Percentiles rank a stretch among this genome's conserved stretches.
These are phyloP conservation scores for Solanum gracilifrons DNA, from an alignment of 257 asterid species.

Conservation along the genomic window DNA sequence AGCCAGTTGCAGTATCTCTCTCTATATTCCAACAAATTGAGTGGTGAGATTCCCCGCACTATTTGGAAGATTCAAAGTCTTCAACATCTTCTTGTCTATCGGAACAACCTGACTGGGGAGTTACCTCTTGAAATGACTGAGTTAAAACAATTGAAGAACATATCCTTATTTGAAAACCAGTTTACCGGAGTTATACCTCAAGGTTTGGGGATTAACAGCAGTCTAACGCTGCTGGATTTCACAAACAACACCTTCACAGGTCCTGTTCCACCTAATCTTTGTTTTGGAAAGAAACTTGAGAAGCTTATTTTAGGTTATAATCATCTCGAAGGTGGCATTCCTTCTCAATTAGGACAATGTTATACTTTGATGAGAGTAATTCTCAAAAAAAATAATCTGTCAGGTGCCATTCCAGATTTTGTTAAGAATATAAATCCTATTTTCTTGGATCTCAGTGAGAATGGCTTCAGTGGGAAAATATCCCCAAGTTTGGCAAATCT, in stretches of 20 bases:
- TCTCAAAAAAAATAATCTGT: slow-evolving; percentile 55
- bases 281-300: slow-evolving; percentile 47
- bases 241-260: slow-evolving; percentile 60
- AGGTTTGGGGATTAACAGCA: slow-evolving; percentile 60
- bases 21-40: slow-evolving; percentile 49
- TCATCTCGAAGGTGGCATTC: slow-evolving; percentile 45
- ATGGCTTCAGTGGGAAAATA: slow-evolving; percentile 40
- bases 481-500: slow-evolving; percentile 50
- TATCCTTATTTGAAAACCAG: slow-evolving; percentile 46
- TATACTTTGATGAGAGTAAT: slow-evolving; percentile 46
- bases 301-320: slow-evolving; percentile 55
- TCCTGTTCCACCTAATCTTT: slow-evolving; percentile 60
- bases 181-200: slow-evolving; percentile 70
- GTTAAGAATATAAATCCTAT: slow-evolving; percentile 24
- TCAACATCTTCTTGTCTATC: slow-evolving; percentile 34
- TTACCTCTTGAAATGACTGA: slow-evolving; percentile 52
- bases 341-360: slow-evolving; percentile 58
- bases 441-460: slow-evolving; percentile 50
- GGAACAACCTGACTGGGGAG: slow-evolving; percentile 63
- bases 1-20: slow-evolving; percentile 21
- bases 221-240: slow-evolving; percentile 45
- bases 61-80: slow-evolving; percentile 66
- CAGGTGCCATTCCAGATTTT: slow-evolving; percentile 56
- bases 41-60: slow-evolving; percentile 54
- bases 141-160: slow-evolving; percentile 41